phyloP scores from a whole-genome alignment of 345 rosid genomes.

The Heritiera fomes region DNA sequence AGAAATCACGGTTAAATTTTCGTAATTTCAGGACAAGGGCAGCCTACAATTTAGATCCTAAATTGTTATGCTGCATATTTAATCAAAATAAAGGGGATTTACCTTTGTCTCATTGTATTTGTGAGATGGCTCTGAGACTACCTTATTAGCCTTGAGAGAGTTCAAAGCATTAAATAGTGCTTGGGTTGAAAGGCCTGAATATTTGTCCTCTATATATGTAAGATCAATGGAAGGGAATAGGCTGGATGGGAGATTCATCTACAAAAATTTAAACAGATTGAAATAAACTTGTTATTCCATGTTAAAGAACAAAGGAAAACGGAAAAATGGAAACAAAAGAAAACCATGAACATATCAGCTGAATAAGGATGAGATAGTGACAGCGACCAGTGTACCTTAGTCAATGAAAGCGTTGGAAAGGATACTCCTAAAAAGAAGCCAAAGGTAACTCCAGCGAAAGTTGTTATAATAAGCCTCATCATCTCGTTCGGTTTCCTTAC shows the following conservation, averaged over 20 bases:
- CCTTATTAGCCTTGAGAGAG: slow-evolving; percentile 51
- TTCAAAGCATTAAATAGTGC: slow-evolving; percentile 66
- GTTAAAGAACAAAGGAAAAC: background rate
- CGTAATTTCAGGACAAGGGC: slow-evolving; percentile 5
- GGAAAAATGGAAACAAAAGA: background rate
- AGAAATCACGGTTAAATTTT: background rate
- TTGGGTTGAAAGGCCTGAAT: slow-evolving; percentile 74
- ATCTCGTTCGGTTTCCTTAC: slow-evolving; percentile 65
- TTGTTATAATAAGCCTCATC: slow-evolving; percentile 72
- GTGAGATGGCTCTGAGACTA: slow-evolving; percentile 27
- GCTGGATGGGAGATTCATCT: slow-evolving; percentile 86
- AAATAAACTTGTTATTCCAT: slow-evolving; percentile 6
- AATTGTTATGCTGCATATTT: background rate
- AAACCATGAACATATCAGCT: slow-evolving; percentile 4
- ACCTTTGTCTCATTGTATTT: slow-evolving; percentile 57
- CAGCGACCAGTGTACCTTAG: slow-evolving; percentile 48
- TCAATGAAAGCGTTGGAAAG: slow-evolving; percentile 69
- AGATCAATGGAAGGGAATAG: slow-evolving; percentile 83
- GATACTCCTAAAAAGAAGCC: slow-evolving; percentile 88
- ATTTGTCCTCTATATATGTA: slow-evolving; percentile 75
- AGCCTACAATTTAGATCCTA: background rate
- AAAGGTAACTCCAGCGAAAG: slow-evolving; percentile 62
- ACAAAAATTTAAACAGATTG: slow-evolving; percentile 30
- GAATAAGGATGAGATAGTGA: background rate
- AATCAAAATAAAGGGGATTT: slow-evolving; percentile 13